Base-by-base conservation (phyloP, 805 yeast genomes). In the Maudiozyma barnettii region DNA sequence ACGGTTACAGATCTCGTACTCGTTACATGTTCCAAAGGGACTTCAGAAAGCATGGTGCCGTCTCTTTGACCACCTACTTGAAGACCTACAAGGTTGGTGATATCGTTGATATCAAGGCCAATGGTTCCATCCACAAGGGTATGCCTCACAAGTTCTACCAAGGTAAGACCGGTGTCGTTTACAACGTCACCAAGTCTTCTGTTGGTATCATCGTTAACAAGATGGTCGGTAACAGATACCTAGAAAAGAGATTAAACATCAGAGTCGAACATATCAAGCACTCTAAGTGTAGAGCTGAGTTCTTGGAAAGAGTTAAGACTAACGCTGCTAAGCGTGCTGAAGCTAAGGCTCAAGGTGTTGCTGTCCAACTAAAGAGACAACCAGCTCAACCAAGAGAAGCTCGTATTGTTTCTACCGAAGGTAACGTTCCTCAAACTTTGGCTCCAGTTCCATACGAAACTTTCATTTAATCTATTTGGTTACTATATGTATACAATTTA, bases 121-220 rank as follows among this genome's bases (percentile, higher is more conserved):
- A 93, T 74, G 96, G 96, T 82, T 81, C 99, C 63, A 80, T 90
- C 81, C 98, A 93, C 75, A 90, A 91, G 84, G 97, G 98, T 87
- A 88, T 93, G 96, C 99, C 99, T 74, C 96, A 88, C 89, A 93
- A 93, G 81, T 90, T 80, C 85, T 93, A 93, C 96, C 97, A 93
- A 82, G 99, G 99, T 78, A 93, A 90, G 84, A 93, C 99, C 62
- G 99, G 99, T 84, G 87, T 93, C 66, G 82, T 93, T 61, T 93
- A 82, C 95, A 93, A 93, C 83, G 95, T 93, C 64, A 91, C 99
- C 84, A 93, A 87, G 82, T 77, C 95, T 57, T 79, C 99, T 59
- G 98, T 93, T 60, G 99, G 99, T 84, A 93, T 93, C 66, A 87
- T 93, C 69, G 75, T 93, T 73, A 85, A 93, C 95, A 93, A 93